Evolutionary conservation across 129 eudicot species (phyloP).

Genomic region (Tagetes erecta): DNA sequence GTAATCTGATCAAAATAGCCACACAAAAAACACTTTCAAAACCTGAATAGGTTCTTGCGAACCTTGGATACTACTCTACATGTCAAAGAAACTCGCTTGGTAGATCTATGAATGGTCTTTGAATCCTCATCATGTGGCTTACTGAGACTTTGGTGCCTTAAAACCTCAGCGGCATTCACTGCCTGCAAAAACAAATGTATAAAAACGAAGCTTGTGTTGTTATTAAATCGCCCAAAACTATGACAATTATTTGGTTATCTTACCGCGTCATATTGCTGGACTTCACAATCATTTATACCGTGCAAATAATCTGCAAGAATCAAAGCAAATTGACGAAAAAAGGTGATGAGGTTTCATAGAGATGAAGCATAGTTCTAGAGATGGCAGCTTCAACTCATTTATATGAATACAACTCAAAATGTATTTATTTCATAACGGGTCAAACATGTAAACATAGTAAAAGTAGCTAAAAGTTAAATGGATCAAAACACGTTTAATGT

Average conservation of each 20-base stretch:
- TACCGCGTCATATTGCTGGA: constrained; percentile 68
- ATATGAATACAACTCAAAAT: neutral
- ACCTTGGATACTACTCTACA: constrained; percentile 79
- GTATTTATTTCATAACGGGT: neutral
- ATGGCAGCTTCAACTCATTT: neutral
- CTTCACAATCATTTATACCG: constrained; percentile 67
- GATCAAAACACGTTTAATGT: neutral
- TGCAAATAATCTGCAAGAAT: constrained; percentile 74
- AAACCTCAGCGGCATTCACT: constrained; percentile 46
- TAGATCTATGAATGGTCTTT: constrained; percentile 48
- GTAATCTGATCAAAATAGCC: neutral
- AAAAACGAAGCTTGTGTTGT: neutral
- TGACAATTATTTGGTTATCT: constrained; percentile 21
- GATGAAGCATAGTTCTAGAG: neutral
- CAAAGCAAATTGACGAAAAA: constrained; percentile 9
- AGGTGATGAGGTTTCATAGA: neutral
- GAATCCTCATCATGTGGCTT: constrained; percentile 27
- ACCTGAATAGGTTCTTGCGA: constrained; percentile 59
- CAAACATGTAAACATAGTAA: neutral
- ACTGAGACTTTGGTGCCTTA: constrained; percentile 14
- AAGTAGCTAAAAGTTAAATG: neutral
- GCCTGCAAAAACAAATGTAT: constrained; percentile 47
- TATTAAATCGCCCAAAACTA: neutral
- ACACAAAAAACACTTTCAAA: constrained; percentile 29
- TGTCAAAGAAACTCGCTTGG: constrained; percentile 76